Conservation (phyloP, 2,329 filamentous ascomycete species). For the Colletotrichum neosansevieriae region DNA sequence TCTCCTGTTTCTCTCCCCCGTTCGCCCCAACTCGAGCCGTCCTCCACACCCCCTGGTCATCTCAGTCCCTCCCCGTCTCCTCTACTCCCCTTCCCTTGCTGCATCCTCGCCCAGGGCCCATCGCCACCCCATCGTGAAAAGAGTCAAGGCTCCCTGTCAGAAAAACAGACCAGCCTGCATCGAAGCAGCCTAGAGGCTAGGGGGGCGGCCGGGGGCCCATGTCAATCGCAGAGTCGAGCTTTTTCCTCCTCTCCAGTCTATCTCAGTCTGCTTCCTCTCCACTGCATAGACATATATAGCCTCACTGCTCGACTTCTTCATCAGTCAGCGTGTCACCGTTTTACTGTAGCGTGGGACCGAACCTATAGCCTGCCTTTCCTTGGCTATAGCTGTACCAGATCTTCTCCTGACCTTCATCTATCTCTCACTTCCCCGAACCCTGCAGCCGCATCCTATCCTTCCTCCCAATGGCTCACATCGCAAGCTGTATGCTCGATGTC, state of each 20-base stretch:
- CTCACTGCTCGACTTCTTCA: constrained; percentile 41
- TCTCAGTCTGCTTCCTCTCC: constrained; percentile 32
- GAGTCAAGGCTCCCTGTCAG: constrained; percentile 40
- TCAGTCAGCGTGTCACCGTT: constrained; percentile 28
- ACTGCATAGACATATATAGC: constrained; percentile 43
- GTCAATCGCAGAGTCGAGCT: constrained; percentile 35
- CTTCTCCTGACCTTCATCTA: constrained; percentile 33
- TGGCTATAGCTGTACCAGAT: constrained; percentile 41
- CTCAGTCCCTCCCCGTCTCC: constrained; percentile 43
- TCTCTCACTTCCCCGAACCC: constrained; percentile 34
- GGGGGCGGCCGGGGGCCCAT: constrained; percentile 32
- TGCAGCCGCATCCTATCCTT: constrained; percentile 28
- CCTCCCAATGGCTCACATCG: constrained; percentile 71
- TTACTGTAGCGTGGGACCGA: constrained; percentile 38
- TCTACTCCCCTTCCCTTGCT: constrained; percentile 47
- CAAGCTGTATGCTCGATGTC: constrained; percentile 66
- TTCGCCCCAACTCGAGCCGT: constrained; percentile 39
- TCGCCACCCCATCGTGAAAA: constrained; percentile 29
- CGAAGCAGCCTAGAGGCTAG: constrained; percentile 25
- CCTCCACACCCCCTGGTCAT: constrained; percentile 23
- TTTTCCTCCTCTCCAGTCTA: constrained; percentile 32
- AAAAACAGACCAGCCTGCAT: constrained; percentile 38
- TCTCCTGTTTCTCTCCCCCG: constrained; percentile 23
- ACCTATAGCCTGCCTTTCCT: constrained; percentile 39
- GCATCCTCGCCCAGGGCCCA: constrained; percentile 39